These are phyloP conservation scores for Auxenochlorella protothecoides DNA, from an alignment of 139 green algal species.

Conservation along the genomic window DNA sequence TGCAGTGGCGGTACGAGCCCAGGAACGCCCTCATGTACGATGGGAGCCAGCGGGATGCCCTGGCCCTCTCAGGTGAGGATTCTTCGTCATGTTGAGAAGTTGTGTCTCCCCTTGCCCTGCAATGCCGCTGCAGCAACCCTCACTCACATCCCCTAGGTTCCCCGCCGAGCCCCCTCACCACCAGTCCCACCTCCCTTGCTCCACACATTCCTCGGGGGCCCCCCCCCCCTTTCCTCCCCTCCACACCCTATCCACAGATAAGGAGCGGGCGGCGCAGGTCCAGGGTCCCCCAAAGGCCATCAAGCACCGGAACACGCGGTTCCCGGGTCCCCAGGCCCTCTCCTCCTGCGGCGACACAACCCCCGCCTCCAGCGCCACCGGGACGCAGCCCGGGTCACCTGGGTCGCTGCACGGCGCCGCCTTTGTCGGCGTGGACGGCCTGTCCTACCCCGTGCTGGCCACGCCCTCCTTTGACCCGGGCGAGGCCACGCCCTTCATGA, in stretches of 20 bases:
- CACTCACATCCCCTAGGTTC: too few species aligned
- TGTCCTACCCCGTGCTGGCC: slow-evolving; percentile 26
- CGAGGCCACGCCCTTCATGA: slow-evolving; percentile 65
- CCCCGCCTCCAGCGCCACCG: slow-evolving; percentile 1
- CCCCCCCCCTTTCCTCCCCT: neutral
- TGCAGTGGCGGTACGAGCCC: slow-evolving; percentile 34
- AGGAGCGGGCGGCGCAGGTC: slow-evolving; percentile 37
- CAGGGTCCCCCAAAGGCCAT: slow-evolving; percentile 58
- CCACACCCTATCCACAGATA: neutral
- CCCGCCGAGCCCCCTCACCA: too few species aligned
- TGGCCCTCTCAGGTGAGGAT: slow-evolving; percentile 24
- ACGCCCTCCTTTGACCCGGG: slow-evolving; percentile 37
- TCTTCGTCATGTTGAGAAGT: neutral
- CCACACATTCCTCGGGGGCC: too few species aligned
- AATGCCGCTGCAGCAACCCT: too few species aligned
- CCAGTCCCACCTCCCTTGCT: too few species aligned
- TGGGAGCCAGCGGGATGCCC: slow-evolving; percentile 17
- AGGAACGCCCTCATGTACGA: slow-evolving; percentile 70
- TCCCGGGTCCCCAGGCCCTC: slow-evolving; percentile 2
- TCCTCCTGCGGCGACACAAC: neutral
- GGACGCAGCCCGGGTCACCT: neutral
- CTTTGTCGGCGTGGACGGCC: neutral
- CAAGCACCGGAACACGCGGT: slow-evolving; percentile 43
- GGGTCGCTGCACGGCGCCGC: neutral
- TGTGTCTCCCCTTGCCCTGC: neutral